These are phyloP conservation scores for Pichia membranifaciens DNA, from an alignment of 805 yeast genomes.

Conservation along the genomic window DNA sequence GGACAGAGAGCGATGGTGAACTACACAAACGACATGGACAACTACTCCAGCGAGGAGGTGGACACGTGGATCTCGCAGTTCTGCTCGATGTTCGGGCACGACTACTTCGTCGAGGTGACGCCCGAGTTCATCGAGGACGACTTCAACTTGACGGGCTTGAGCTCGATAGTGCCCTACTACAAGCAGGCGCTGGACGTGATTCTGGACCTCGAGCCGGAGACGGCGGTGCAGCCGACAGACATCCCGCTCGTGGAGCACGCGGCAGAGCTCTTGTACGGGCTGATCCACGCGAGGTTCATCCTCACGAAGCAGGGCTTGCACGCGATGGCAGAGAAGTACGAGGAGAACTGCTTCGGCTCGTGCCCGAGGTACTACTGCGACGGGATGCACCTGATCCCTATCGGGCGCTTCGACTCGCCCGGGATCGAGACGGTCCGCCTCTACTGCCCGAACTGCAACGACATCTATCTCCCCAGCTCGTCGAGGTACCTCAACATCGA, in stretches of 20 bases:
- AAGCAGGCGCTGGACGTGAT: constrained; percentile 88
- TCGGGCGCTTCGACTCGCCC: constrained; percentile 85
- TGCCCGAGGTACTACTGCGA: constrained; percentile 90
- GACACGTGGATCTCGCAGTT: constrained; percentile 81
- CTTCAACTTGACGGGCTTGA: constrained; percentile 87
- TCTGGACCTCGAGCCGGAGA: constrained; percentile 71
- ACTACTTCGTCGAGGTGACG: constrained; percentile 86
- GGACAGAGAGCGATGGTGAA: constrained; percentile 3
- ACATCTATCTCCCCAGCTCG: constrained; percentile 80
- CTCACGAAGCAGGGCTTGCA: constrained; percentile 85
- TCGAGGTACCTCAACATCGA: constrained; percentile 85
- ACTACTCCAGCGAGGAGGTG: constrained; percentile 41
- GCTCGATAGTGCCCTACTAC: constrained; percentile 81
- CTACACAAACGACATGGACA: constrained; percentile 22
- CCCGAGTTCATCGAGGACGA: constrained; percentile 95
- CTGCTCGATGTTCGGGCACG: constrained; percentile 75
- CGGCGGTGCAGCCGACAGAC: constrained; percentile 54
- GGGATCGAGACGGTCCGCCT: constrained; percentile 89
- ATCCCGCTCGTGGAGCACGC: constrained; percentile 78
- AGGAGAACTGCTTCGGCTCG: constrained; percentile 79
- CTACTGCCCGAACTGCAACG: constrained; percentile 93
- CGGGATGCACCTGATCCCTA: constrained; percentile 83
- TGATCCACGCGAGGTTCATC: constrained; percentile 89
- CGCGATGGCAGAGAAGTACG: constrained; percentile 91
- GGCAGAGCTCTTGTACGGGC: constrained; percentile 88